Evolutionary conservation across 2,329 filamentous ascomycete species (phyloP).

Genomic region (Colletotrichum sp.): DNA sequence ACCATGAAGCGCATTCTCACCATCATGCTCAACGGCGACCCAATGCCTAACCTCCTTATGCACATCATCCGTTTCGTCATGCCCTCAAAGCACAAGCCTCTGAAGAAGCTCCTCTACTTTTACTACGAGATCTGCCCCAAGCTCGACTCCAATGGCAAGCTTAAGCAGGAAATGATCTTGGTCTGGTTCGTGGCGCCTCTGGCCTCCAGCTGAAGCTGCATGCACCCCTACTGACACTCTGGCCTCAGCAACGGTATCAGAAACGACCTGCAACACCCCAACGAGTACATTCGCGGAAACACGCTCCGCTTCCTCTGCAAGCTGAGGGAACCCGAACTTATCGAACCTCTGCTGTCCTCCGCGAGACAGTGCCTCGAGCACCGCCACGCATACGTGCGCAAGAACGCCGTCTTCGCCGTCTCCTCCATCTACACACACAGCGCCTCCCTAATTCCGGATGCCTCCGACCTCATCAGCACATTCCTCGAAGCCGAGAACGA

Average conservation of each 20-base stretch:
- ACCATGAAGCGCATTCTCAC: constrained; percentile 97
- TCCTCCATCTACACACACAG: constrained; percentile 92
- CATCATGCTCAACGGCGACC: constrained; percentile 97
- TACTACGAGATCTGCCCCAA: constrained; percentile 99
- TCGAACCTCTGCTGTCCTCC: constrained; percentile 93
- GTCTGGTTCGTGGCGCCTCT: constrained; percentile 73
- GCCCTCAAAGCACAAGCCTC: constrained; percentile 93
- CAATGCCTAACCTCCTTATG: constrained; percentile 95
- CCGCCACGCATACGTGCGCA: constrained; percentile 95
- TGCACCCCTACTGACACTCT: constrained; percentile 11
- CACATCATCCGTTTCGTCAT: constrained; percentile 99
- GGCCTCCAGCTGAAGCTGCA: not conserved
- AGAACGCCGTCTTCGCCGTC: constrained; percentile 96
- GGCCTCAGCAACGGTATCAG: constrained; percentile 87
- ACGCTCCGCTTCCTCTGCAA: constrained; percentile 98
- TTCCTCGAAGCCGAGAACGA: constrained; percentile 94
- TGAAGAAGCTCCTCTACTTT: constrained; percentile 99
- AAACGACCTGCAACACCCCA: constrained; percentile 95
- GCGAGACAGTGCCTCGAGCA: constrained; percentile 93
- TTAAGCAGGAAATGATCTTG: constrained; percentile 99
- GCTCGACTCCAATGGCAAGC: constrained; percentile 87
- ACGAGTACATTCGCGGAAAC: constrained; percentile 98
- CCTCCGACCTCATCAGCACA: constrained; percentile 85
- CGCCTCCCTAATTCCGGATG: constrained; percentile 91
- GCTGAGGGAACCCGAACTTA: constrained; percentile 91